Evolutionary conservation across 345 rosid genomes (phyloP), one percentile per base, ranked within the genome.

Genomic region (Eucalyptus regnans): DNA sequence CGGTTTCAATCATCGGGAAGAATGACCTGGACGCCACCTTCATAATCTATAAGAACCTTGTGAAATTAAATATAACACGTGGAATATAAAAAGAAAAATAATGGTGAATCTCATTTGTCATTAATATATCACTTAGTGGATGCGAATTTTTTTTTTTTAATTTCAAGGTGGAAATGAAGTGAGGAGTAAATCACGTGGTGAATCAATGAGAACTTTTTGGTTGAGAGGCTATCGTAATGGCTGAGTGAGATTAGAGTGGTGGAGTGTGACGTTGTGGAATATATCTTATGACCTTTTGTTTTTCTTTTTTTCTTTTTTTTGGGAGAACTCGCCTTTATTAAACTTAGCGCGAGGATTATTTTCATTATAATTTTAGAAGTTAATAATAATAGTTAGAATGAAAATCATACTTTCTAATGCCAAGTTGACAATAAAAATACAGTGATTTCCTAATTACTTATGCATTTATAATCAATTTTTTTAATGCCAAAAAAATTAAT

Each of bases 291-390:
- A 0, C 5, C 76, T 66, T 0, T 66, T 13, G 56, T 52, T 52
- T 52, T 52, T 52, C 9, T 41, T 41, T 41, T 41, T 41, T 41
- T 41, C 5, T 41, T 41, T 41, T 41, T 37, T 37, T 37, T 37
- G 41, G 41, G 41, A 37, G 41, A 37, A 37, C 41, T 37, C 4
- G 41, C 41, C 41, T 37, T 37, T 37, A 37, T 37, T 37, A 37
- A 37, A 37, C 7, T 66, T 1, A 17, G 0, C 7, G 0, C 0
- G 2, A 9, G 44, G 10, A 33, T 33, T 4, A 17, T 1, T 3
- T 2, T 1, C 7, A 68, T 16, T 17, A 68, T 3, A 9, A 17
- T 6, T 33, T 33, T 33, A 33, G 44, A 33, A 9, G 6, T 68
- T 9, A 68, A 7, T 68, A 9, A 68, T 33, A 7, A 68, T 33